Evolutionary conservation across 2,329 filamentous ascomycete species (phyloP).

Genomic region (Colletotrichum endophyticum): DNA sequence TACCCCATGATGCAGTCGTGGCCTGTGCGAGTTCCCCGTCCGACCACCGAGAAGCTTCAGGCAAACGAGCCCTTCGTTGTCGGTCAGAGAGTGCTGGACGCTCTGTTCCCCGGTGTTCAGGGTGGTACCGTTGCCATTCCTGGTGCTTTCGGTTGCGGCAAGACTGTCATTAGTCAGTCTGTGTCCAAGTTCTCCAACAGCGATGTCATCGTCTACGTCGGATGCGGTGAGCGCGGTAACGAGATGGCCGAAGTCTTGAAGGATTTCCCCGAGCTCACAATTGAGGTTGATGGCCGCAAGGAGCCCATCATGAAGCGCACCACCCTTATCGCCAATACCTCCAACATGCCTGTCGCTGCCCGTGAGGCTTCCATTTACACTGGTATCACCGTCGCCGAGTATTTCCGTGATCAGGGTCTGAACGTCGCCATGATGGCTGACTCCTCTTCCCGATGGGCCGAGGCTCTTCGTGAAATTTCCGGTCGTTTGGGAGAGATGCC

Average conservation of each 20-base stretch:
- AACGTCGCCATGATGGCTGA: constrained; percentile 99
- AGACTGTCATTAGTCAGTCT: constrained; percentile 98
- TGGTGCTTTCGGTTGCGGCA: constrained; percentile 97
- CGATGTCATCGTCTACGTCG: constrained; percentile 98
- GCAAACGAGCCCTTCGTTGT: constrained; percentile 93
- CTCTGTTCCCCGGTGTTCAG: constrained; percentile 94
- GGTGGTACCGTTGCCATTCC: constrained; percentile 98
- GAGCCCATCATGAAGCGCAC: constrained; percentile 99
- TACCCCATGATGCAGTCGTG: constrained; percentile 99
- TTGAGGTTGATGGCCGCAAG: constrained; percentile 90
- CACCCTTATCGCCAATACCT: constrained; percentile 97
- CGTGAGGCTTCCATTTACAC: constrained; percentile 99
- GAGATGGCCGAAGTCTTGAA: constrained; percentile 99
- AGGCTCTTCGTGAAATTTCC: constrained; percentile 97
- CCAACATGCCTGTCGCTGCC: constrained; percentile 99
- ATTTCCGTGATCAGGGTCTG: constrained; percentile 96
- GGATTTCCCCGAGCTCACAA: constrained; percentile 98
- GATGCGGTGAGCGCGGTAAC: constrained; percentile 90
- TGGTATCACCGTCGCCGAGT: constrained; percentile 91
- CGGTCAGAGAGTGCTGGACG: constrained; percentile 94
- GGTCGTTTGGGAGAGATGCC: constrained; percentile 99
- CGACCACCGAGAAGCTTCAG: constrained; percentile 88
- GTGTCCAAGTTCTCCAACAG: constrained; percentile 99
- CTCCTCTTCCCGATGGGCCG: constrained; percentile 96
- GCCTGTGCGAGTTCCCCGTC: constrained; percentile 95